These are phyloP conservation scores for Chalaropsis ovoidea DNA, from an alignment of 2,329 filamentous ascomycete species.

Conservation along the genomic window DNA sequence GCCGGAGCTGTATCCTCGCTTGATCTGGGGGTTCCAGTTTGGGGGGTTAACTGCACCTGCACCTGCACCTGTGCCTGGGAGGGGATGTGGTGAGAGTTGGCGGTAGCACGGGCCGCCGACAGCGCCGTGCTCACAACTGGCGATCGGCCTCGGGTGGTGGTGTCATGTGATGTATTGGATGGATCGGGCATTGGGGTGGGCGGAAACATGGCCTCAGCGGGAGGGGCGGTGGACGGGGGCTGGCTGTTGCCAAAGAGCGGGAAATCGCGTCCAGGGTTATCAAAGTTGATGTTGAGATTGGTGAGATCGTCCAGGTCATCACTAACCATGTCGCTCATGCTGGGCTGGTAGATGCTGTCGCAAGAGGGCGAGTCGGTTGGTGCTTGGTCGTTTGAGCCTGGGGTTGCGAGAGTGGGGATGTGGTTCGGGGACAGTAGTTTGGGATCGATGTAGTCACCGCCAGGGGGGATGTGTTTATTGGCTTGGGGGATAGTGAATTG, in stretches of 20 bases:
- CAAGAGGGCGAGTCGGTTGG: background rate
- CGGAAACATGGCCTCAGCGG: background rate
- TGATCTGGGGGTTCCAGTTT: background rate
- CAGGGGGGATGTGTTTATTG: background rate
- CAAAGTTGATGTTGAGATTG: background rate
- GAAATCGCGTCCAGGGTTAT: background rate
- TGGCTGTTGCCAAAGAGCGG: background rate
- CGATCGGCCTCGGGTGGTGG: background rate
- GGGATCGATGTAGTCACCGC: slow-evolving; percentile 4
- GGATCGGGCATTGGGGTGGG: background rate
- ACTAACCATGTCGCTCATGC: background rate
- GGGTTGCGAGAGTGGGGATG: background rate
- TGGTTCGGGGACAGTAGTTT: background rate
- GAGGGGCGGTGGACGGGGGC: background rate
- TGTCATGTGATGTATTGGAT: background rate
- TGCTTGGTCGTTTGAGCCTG: background rate
- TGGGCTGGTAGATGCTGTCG: slow-evolving; percentile 6
- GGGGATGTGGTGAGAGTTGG: background rate
- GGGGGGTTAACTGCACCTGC: background rate
- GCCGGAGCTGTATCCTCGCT: background rate
- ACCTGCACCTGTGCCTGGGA: background rate
- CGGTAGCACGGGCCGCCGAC: background rate
- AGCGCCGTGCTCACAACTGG: slow-evolving; percentile 1
- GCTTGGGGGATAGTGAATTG: background rate
- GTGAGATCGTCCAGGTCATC: background rate